Base-by-base conservation (phyloP, 768 basidiomycete species). In the Naganishia friedmannii region DNA sequence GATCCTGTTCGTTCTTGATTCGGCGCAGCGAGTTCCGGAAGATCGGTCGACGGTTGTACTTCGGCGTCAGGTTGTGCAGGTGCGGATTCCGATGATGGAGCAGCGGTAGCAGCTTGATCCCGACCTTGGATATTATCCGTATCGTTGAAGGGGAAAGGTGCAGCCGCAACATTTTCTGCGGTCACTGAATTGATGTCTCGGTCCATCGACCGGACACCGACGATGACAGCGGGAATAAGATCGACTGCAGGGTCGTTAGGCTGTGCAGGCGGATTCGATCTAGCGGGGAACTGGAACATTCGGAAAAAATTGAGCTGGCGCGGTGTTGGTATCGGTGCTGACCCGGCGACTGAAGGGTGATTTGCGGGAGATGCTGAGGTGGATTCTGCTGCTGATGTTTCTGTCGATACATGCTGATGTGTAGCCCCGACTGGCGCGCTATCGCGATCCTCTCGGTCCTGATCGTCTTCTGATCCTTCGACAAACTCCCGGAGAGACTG, bases 261-360 rank as follows among this genome's bases (percentile, higher is more conserved):
- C 32, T 42, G 53, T 2, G n/a, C 54, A 17, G 70, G 53, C 23
- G 63, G 54, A 48, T 66, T 53, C 26, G 39, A 17, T 21, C 70
- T 53, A 46, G 70, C 70, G 4, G 70, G 70, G 42, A 70, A 70
- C 32, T 70, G 70, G 29, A 51, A 70, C 51, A 70, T 70, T 8
- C 70, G 63, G 63, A 67, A 70, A 58, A 70, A 70, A 51, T 53
- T 70, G 55, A 70, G 65, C 10, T 55, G 63, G 23, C 55, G 23
- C 6, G 70, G 65, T 34, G 56, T 31, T 8, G 29, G 65, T 34
- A 28, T 31, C 7, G 29, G 56, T 19, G 6, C 21, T 3, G 56
- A 28, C 3, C 26, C 56, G 28, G 29, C 12, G 17, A 28, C 28
- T 39, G 56, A 34, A 37, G 8, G 29, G 13, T 15, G 53, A 8